Conservation (phyloP, 75 land plant genomes). For the Sequoia sempervirens region DNA sequence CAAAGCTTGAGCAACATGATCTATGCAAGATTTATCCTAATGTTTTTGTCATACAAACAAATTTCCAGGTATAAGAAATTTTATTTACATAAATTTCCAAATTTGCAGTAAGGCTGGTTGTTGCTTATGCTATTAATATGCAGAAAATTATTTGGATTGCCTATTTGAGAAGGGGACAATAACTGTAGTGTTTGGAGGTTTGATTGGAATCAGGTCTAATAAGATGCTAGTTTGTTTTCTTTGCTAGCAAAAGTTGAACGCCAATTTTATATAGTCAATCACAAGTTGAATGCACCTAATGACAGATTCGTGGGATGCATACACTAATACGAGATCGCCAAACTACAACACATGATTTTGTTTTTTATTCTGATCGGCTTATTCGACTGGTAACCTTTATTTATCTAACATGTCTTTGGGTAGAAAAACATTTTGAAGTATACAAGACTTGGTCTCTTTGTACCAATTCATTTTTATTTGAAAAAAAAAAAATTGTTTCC, state of each 20-base stretch:
- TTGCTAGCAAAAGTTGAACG: background rate
- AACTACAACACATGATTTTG: slow-evolving; percentile 85
- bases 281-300: background rate
- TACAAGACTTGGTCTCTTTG: background rate
- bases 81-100: background rate
- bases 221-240: background rate
- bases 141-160: background rate
- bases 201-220: background rate
- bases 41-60: slow-evolving; percentile 85
- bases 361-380: slow-evolving; percentile 74
- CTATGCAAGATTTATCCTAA: slow-evolving; percentile 79
- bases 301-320: slow-evolving; percentile 88
- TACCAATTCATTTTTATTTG: background rate
- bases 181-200: background rate
- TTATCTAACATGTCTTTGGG: background rate
- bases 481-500: background rate
- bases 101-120: background rate
- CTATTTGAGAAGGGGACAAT: background rate
- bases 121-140: background rate
- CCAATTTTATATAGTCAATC: background rate
- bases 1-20: slow-evolving; percentile 88
- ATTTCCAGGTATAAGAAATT: slow-evolving; percentile 60
- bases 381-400: slow-evolving; percentile 63
- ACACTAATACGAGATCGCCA: slow-evolving; percentile 76
- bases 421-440: background rate